Percentiles rank a stretch among this genome's conserved stretches.
Conservation (phyloP, 306 rosid genomes). For the Corylus heterophylla region DNA sequence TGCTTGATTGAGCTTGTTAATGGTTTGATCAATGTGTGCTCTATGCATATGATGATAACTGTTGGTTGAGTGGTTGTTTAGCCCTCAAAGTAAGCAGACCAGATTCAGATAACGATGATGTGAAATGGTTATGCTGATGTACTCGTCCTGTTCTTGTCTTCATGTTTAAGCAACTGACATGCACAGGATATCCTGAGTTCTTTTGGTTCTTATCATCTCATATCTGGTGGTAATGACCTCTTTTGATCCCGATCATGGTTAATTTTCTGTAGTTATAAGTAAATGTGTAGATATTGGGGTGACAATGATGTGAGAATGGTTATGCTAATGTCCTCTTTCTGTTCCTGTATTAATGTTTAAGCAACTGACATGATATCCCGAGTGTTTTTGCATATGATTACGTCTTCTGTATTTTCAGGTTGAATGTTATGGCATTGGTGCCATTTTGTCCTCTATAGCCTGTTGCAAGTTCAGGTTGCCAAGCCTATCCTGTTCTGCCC, state of each 20-base stretch:
- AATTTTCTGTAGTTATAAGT: too few species aligned
- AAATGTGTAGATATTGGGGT: too few species aligned
- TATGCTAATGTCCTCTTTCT: slow-evolving; percentile 11
- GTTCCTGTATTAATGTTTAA: slow-evolving; percentile 16
- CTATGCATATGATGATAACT: not conserved
- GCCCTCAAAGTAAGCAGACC: not conserved
- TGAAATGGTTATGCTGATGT: too few species aligned
- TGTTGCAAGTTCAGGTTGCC: slow-evolving; percentile 20
- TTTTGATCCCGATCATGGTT: too few species aligned
- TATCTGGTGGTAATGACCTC: too few species aligned
- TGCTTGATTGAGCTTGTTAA: slow-evolving; percentile 20
- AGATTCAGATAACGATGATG: not conserved
- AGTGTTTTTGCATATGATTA: slow-evolving; percentile 6
- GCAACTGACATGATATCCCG: not conserved
- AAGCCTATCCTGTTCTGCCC: slow-evolving; percentile 11
- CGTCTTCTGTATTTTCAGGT: slow-evolving; percentile 18
- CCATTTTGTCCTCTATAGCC: slow-evolving; percentile 19
- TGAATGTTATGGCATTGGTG: slow-evolving; percentile 25
- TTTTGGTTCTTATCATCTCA: too few species aligned
- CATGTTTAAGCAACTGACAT: slow-evolving; percentile 6
- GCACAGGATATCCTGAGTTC: slow-evolving; percentile 1
- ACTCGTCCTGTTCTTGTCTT: too few species aligned
- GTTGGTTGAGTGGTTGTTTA: not conserved
- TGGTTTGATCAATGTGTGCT: slow-evolving; percentile 5
- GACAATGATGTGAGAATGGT: not conserved